Conservation (phyloP, 1,139 yeast genomes). For the Protomyces gravidus region DNA sequence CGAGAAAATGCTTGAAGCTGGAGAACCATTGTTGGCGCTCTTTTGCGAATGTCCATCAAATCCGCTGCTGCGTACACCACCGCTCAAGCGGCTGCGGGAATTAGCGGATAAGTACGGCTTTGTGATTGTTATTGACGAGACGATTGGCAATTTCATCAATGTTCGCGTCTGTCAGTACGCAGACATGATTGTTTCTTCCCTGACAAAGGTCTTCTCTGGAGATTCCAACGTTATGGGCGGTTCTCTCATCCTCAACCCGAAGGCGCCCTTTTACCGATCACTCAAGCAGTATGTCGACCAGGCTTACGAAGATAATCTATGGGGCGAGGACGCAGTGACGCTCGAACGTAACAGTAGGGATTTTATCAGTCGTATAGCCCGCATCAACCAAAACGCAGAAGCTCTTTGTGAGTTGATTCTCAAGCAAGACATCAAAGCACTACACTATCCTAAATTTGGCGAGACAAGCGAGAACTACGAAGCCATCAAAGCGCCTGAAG, state of each 20-base stretch:
- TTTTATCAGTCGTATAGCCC: constrained; percentile 62
- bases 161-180: constrained; percentile 75
- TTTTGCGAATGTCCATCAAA: constrained; percentile 94
- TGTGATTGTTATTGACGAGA: constrained; percentile 83
- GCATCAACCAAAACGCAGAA: constrained; percentile 65
- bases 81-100: constrained; percentile 57
- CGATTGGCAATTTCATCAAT: constrained; percentile 85
- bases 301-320: constrained; percentile 68
- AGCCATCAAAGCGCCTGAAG: constrained; percentile 57
- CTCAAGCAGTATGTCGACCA: constrained; percentile 52
- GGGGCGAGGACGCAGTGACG: constrained; percentile 93
- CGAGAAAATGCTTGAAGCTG: constrained; percentile 56
- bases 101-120: constrained; percentile 68
- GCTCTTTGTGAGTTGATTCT: constrained; percentile 46
- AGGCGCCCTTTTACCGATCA: constrained; percentile 50
- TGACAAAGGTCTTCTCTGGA: constrained; percentile 90
- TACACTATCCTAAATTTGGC: constrained; percentile 65
- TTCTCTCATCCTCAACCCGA: constrained; percentile 67
- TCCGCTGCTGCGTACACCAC: constrained; percentile 80
- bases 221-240: constrained; percentile 97
- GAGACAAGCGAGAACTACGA: constrained; percentile 65
- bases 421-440: constrained; percentile 48
- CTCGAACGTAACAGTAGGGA: constrained; percentile 91
- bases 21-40: constrained; percentile 62
- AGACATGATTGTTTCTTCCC: constrained; percentile 79